A percentile compares a stretch with the other conserved stretches of the same genome.
Evolutionary conservation across 495 filamentous ascomycete genomes (phyloP).

Genomic region (Aspergillus sclerotiicarbonarius): DNA sequence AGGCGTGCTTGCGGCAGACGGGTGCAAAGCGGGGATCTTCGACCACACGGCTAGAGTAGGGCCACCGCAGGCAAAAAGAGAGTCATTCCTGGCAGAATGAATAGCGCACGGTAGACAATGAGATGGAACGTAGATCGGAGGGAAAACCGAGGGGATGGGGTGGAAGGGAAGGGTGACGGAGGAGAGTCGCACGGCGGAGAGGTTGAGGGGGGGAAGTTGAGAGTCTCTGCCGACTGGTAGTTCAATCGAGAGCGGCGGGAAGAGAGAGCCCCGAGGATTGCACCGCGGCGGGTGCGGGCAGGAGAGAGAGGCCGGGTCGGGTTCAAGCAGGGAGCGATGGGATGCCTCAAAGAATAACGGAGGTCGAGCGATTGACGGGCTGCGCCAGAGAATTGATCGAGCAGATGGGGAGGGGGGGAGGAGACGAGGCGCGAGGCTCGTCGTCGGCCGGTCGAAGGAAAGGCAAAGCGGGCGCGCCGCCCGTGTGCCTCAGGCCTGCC

Average conservation of each 20-base stretch:
- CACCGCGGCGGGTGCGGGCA: constrained; percentile 35
- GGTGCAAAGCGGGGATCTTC: constrained; percentile 49
- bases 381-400: constrained; percentile 14
- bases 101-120: constrained; percentile 29
- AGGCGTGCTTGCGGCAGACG: constrained; percentile 42
- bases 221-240: constrained; percentile 21
- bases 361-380: constrained; percentile 16
- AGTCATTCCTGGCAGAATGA: constrained; percentile 46
- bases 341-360: constrained; percentile 22
- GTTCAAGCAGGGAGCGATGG: background rate
- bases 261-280: constrained; percentile 35
- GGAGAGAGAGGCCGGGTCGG: constrained; percentile 13
- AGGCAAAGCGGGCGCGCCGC: constrained; percentile 13
- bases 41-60: constrained; percentile 49
- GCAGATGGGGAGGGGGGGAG: background rate
- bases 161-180: constrained; percentile 13
- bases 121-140: constrained; percentile 24
- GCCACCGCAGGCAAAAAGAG: constrained; percentile 41
- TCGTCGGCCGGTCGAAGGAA: background rate
- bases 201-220: constrained; percentile 36
- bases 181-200: constrained; percentile 16
- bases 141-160: constrained; percentile 18
- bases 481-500: constrained; percentile 19
- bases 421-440: constrained; percentile 8
- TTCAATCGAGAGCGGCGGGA: constrained; percentile 33